phyloP scores from a whole-genome alignment of 2,329 filamentous ascomycete genomes.

The Tolypocladium guangdongense region DNA sequence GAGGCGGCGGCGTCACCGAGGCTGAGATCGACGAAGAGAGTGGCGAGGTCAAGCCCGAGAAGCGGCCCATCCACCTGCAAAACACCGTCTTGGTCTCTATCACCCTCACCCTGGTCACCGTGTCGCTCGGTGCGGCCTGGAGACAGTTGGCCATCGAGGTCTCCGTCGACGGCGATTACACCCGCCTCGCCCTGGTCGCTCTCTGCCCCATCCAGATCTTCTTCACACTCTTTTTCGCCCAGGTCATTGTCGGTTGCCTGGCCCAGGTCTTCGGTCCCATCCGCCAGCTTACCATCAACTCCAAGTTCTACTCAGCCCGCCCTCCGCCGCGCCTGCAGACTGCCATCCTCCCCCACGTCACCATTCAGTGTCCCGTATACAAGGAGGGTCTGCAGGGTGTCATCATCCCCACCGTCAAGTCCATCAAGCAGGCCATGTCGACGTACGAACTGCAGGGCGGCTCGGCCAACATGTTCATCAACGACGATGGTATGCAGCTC shows the following conservation, averaged over 20 bases:
- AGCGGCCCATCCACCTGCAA: slow-evolving; percentile 55
- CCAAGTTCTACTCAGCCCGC: slow-evolving; percentile 71
- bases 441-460: slow-evolving; percentile 69
- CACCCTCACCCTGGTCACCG: slow-evolving; percentile 53
- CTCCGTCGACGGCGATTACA: slow-evolving; percentile 50
- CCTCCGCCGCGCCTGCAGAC: slow-evolving; percentile 51
- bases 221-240: slow-evolving; percentile 72
- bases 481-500: slow-evolving; percentile 64
- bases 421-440: slow-evolving; percentile 66
- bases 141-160: slow-evolving; percentile 59
- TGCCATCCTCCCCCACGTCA: slow-evolving; percentile 56
- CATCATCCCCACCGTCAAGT: slow-evolving; percentile 66
- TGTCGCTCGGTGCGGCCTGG: slow-evolving; percentile 59
- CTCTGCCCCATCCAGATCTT: slow-evolving; percentile 65
- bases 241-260: slow-evolving; percentile 66
- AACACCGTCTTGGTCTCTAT: slow-evolving; percentile 59
- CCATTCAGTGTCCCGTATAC: slow-evolving; percentile 80
- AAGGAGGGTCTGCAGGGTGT: slow-evolving; percentile 70
- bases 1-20: slow-evolving; percentile 30
- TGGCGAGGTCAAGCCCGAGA: slow-evolving; percentile 53
- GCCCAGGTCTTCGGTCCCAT: slow-evolving; percentile 69
- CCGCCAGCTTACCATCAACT: slow-evolving; percentile 62
- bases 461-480: slow-evolving; percentile 68
- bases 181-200: slow-evolving; percentile 52
- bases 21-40: slow-evolving; percentile 61